Conservation (phyloP, 495 filamentous ascomycete species). For the Penicillium cinerascens region DNA sequence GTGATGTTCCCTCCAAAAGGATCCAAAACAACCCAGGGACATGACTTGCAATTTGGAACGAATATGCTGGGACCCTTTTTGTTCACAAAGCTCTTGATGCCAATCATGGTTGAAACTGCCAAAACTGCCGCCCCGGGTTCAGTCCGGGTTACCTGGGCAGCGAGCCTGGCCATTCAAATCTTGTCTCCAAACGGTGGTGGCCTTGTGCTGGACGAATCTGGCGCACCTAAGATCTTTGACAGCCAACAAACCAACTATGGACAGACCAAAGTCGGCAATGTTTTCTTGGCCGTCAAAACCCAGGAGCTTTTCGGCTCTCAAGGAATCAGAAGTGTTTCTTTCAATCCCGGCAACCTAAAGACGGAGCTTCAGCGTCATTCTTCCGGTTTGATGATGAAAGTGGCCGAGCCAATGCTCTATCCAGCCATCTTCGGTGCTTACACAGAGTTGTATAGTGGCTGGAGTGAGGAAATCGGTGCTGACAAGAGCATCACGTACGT, state of each 20-base stretch:
- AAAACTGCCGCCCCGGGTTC: not conserved
- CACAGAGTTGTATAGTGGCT: not conserved
- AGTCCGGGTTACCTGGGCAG: not conserved
- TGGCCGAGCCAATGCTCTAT: not conserved
- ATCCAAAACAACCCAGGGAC: not conserved
- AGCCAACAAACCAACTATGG: not conserved
- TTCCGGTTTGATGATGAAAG: not conserved
- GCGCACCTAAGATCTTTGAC: not conserved
- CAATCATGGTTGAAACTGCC: not conserved
- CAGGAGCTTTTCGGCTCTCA: not conserved
- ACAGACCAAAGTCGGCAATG: not conserved
- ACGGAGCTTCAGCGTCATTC: not conserved
- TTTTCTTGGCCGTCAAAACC: not conserved
- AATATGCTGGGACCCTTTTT: conserved; percentile 1
- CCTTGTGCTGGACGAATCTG: not conserved
- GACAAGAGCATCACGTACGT: not conserved
- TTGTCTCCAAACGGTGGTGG: not conserved
- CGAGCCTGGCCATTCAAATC: not conserved
- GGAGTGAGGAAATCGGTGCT: not conserved
- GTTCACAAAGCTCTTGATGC: not conserved
- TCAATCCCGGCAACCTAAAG: not conserved
- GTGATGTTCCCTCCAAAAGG: not conserved
- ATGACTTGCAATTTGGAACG: conserved; percentile 1
- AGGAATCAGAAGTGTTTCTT: not conserved
- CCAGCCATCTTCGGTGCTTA: not conserved